Evolutionary conservation across 1,284 basidiomycete genomes (phyloP).

Genomic region (Ceratobasidium papillatum): DNA sequence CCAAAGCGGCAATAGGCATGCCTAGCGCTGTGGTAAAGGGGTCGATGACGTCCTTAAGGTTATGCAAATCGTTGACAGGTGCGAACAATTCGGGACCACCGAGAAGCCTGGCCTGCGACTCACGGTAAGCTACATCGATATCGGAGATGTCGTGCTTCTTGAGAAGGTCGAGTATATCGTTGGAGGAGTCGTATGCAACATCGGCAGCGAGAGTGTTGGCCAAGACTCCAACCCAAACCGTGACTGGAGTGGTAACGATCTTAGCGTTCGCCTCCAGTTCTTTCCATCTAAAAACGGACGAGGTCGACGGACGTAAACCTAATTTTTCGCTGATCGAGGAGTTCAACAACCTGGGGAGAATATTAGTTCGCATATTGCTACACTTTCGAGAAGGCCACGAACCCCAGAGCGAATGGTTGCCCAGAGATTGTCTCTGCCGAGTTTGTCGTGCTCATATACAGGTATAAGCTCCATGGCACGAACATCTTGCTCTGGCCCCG

Average conservation of each 20-base stretch:
- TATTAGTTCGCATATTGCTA: constrained; percentile 47
- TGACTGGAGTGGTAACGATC: constrained; percentile 47
- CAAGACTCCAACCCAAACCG: constrained; percentile 57
- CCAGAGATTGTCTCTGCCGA: constrained; percentile 54
- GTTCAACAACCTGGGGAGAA: constrained; percentile 51
- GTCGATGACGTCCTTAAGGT: constrained; percentile 53
- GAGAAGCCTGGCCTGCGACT: constrained; percentile 48
- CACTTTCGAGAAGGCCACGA: constrained; percentile 51
- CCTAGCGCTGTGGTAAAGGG: constrained; percentile 45
- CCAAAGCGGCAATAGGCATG: constrained; percentile 47
- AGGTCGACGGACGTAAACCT: constrained; percentile 52
- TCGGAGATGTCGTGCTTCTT: constrained; percentile 47
- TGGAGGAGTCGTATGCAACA: constrained; percentile 50
- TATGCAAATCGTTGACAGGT: constrained; percentile 50
- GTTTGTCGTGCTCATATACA: constrained; percentile 51
- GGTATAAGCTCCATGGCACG: constrained; percentile 52
- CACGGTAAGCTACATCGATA: constrained; percentile 53
- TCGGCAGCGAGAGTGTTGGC: constrained; percentile 52
- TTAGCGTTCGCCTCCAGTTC: constrained; percentile 41
- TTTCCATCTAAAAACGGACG: constrained; percentile 51
- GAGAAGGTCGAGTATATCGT: constrained; percentile 50
- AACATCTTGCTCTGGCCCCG: constrained; percentile 51
- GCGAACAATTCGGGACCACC: constrained; percentile 51
- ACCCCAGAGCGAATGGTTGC: constrained; percentile 52
- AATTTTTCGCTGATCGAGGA: constrained; percentile 51